Base-by-base conservation (phyloP, 1,284 basidiomycete species). In the Cryptococcus floricola region DNA sequence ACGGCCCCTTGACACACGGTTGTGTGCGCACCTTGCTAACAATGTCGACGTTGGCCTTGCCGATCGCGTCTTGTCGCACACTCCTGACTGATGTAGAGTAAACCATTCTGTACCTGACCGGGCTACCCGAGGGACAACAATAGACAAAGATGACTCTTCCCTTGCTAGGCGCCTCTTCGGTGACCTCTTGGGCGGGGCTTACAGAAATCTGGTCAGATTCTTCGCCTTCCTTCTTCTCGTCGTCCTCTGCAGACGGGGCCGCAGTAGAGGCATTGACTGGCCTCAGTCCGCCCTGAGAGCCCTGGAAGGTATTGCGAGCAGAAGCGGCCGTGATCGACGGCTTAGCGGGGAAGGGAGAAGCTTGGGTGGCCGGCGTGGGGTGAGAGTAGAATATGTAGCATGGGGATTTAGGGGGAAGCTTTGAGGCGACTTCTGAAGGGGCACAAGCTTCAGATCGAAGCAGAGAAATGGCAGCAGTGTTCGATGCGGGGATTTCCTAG, bases 81-180 rank as follows among this genome's bases (percentile, higher is more conserved):
- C 82, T 74, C 9, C 80, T 67, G 5, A 84, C 82, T 13, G 84
- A 85, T 1, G 86, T 86, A 0, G 89, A 89, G 75, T 92, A 94
- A 39, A 94, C 70, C 88, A 95, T 91, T 51, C 91, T 84, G 62
- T 85, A 81, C 69, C 89, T 89, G 74, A 94, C 82, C 1, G 88
- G 87, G 1, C 87, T 90, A 12, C 77, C 71, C 1, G 85, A 82
- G 0, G 91, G 91, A 72, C 91, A 94, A 38, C 87, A 87, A 76
- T 95, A 95, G 58, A 94, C 87, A 74, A 91, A 91, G 41, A 89
- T 86, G n/a, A 77, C 70, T 47, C 70, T 55, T 28, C 73, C 73
- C 58, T 74, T 73, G 42, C 53, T 18, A 3, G 54, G 39, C 9
- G 28, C 52, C 48, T 61, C 53, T 47, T 52, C 54, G 6, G 7